Conservation (phyloP, 495 filamentous ascomycete genomes). For the Talaromyces stipitatus region DNA sequence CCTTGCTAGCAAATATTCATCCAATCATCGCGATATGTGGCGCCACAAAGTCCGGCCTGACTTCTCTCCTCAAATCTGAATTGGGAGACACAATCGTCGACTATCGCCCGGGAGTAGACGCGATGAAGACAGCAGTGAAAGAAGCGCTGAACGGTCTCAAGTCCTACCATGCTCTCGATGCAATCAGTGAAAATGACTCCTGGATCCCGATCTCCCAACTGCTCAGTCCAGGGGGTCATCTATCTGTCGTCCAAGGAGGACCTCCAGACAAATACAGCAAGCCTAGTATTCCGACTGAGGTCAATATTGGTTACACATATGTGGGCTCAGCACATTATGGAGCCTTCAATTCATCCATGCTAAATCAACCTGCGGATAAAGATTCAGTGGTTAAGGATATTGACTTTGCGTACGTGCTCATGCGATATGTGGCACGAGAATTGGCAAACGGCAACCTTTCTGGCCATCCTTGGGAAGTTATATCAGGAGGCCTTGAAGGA, state of each 20-base stretch:
- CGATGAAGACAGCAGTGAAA: conserved; percentile 11
- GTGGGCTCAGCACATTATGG: conserved; percentile 45
- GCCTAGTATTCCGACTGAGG: conserved; percentile 22
- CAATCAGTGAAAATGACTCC: conserved; percentile 44
- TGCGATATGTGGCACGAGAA: conserved; percentile 38
- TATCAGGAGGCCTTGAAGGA: conserved; percentile 49
- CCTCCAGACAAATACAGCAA: conserved; percentile 16
- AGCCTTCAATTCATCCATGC: conserved; percentile 12
- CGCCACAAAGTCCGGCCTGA: conserved; percentile 44
- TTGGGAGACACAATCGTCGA: conserved; percentile 65
- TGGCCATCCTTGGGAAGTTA: conserved; percentile 50
- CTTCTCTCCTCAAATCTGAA: conserved; percentile 50
- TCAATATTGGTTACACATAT: conserved; percentile 24
- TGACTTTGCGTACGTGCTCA: conserved; percentile 52
- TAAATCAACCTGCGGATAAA: conserved; percentile 18
- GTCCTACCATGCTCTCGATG: conserved; percentile 49
- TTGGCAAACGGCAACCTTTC: conserved; percentile 53
- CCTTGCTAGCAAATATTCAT: conserved; percentile 59
- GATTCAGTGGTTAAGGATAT: conserved; percentile 17
- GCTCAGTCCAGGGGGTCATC: conserved; percentile 33
- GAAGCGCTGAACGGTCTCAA: conserved; percentile 7
- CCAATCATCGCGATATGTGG: conserved; percentile 67
- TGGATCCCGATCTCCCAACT: conserved; percentile 38
- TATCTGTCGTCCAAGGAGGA: conserved; percentile 45
- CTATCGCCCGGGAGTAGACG: conserved; percentile 45